These are phyloP conservation scores for Anethum foeniculum DNA, from an alignment of 140 eudicot species.

Conservation along the genomic window DNA sequence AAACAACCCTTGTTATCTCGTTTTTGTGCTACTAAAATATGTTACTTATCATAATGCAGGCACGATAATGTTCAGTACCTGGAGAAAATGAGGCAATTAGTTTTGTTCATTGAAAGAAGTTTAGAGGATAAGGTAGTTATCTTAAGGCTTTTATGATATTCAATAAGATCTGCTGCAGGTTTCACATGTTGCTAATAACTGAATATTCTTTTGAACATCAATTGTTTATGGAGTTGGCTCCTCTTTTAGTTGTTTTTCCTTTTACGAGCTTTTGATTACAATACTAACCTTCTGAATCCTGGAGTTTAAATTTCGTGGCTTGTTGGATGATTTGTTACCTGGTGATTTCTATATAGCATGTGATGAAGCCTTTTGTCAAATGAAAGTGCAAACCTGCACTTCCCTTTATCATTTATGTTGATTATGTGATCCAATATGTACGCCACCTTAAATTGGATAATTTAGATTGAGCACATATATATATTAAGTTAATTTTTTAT, in stretches of 20 bases:
- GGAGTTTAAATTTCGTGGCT: not conserved
- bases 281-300: not conserved
- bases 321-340: not conserved
- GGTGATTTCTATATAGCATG: not conserved
- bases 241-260: too few relatives aligned
- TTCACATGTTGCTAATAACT: not conserved
- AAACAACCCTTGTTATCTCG: slow-evolving; percentile 2
- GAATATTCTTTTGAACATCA: not conserved
- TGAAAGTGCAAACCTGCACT: not conserved
- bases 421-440: not conserved
- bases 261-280: not conserved
- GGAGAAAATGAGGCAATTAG: slow-evolving; percentile 85
- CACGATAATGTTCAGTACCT: slow-evolving; percentile 82
- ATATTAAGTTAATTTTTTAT: not conserved
- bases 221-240: not conserved
- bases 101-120: slow-evolving; percentile 78
- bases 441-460: not conserved
- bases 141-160: slow-evolving; percentile 3
- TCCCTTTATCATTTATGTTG: not conserved
- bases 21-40: slow-evolving; percentile 14
- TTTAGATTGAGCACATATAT: not conserved
- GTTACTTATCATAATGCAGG: slow-evolving; percentile 40
- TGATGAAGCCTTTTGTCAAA: not conserved
- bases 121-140: slow-evolving; percentile 69
- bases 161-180: not conserved